Evolutionary conservation across 768 basidiomycete genomes (phyloP).

Genomic region (Glaciozyma martinii): DNA sequence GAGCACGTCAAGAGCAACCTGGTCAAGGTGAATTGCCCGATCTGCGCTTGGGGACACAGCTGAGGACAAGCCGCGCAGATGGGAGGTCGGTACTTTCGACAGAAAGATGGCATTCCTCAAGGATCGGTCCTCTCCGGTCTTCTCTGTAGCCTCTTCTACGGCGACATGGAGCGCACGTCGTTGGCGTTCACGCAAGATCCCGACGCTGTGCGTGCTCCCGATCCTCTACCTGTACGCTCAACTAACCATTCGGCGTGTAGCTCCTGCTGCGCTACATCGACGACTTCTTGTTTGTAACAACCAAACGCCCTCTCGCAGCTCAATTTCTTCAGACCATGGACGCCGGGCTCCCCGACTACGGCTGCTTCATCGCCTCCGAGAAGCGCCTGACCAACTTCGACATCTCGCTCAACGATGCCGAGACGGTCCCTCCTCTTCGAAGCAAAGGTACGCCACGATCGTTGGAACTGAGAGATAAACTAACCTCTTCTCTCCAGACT

Average conservation of each 20-base stretch:
- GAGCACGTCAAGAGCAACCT: conserved; percentile 89
- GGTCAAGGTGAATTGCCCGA: conserved; percentile 57
- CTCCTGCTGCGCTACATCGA: conserved; percentile 78
- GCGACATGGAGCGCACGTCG: conserved; percentile 63
- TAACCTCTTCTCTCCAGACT: conserved; percentile 46
- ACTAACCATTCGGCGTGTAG: conserved; percentile 44
- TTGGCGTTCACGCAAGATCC: conserved; percentile 50
- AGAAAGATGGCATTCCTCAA: conserved; percentile 91
- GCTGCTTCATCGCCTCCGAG: conserved; percentile 76
- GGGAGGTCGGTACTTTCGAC: conserved; percentile 67
- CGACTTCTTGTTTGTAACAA: conserved; percentile 84
- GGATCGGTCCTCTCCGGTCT: conserved; percentile 90
- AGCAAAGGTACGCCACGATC: conserved; percentile 10
- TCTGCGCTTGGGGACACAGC: background rate
- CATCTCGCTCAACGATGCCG: conserved; percentile 32
- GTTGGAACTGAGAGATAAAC: conserved; percentile 45
- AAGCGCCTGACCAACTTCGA: conserved; percentile 89
- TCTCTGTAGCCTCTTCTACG: conserved; percentile 85
- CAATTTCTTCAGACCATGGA: conserved; percentile 69
- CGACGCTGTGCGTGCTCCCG: conserved; percentile 51
- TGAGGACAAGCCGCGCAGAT: conserved; percentile 55
- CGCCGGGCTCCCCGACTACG: conserved; percentile 82
- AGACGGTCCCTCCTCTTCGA: conserved; percentile 34
- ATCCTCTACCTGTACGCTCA: background rate
- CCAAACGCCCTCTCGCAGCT: conserved; percentile 52